A percentile compares a stretch with the other conserved stretches of the same genome.
Evolutionary conservation across 2,329 filamentous ascomycete genomes (phyloP).

Genomic region (Pleurostoma richardsiae): DNA sequence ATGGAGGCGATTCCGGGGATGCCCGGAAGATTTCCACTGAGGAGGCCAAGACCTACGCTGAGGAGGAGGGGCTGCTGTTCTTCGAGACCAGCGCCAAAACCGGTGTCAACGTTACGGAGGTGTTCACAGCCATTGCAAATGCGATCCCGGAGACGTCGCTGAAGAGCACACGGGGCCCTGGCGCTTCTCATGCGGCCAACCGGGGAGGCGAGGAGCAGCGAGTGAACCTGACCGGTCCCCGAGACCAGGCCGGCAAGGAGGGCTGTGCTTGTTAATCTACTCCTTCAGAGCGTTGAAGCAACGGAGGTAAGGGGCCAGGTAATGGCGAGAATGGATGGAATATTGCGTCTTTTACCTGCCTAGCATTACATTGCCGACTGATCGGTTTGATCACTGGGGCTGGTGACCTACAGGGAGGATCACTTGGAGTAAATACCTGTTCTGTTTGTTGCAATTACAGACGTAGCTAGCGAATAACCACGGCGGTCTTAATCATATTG

Average conservation of each 20-base stretch:
- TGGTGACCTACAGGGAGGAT: too few relatives aligned
- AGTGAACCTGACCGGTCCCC: slow-evolving; percentile 75
- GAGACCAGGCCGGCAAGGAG: slow-evolving; percentile 76
- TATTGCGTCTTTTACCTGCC: too few relatives aligned
- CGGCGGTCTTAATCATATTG: too few relatives aligned
- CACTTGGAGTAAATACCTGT: too few relatives aligned
- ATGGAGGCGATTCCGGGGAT: slow-evolving; percentile 61
- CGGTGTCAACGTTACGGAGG: slow-evolving; percentile 87
- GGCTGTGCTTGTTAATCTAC: slow-evolving; percentile 74
- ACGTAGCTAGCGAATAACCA: too few relatives aligned
- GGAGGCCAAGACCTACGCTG: slow-evolving; percentile 88
- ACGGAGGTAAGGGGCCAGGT: not conserved
- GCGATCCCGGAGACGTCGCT: slow-evolving; percentile 95
- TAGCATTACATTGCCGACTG: too few relatives aligned
- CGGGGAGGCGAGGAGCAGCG: slow-evolving; percentile 63
- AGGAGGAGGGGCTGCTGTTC: slow-evolving; percentile 90
- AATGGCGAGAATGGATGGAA: slow-evolving; percentile 7
- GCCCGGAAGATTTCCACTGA: slow-evolving; percentile 86
- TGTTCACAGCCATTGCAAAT: slow-evolving; percentile 97
- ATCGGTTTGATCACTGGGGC: too few relatives aligned
- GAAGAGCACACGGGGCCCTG: slow-evolving; percentile 77
- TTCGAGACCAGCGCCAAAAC: slow-evolving; percentile 99
- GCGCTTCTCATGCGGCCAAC: slow-evolving; percentile 53
- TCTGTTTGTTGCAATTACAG: too few relatives aligned
- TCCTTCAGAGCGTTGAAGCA: not conserved